Conservation (phyloP, 2,329 filamentous ascomycete genomes). For the Trichoderma sp. region DNA sequence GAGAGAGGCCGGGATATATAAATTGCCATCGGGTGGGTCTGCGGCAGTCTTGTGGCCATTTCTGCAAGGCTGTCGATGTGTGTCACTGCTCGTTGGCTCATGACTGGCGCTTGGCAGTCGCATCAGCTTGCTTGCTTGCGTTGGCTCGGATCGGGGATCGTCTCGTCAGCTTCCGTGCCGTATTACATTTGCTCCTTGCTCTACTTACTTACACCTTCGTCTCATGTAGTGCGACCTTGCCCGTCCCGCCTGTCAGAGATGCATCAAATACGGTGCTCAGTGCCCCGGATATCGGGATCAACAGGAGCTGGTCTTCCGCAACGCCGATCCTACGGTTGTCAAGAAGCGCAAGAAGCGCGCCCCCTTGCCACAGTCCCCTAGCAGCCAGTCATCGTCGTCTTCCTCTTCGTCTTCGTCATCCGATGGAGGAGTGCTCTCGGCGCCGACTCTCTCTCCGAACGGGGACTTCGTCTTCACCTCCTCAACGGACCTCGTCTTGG, state of each 20-base stretch:
- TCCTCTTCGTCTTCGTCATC: constrained; percentile 13
- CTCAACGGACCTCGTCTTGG: background rate
- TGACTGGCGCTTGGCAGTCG: background rate
- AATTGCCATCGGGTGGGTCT: background rate
- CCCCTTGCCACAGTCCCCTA: constrained; percentile 21
- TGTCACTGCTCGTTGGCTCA: background rate
- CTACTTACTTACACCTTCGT: background rate
- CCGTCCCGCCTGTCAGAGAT: constrained; percentile 43
- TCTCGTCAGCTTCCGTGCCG: background rate
- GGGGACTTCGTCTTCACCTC: constrained; percentile 18
- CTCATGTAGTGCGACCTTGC: constrained; percentile 41
- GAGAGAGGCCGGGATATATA: background rate
- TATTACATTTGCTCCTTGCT: background rate
- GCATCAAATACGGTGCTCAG: constrained; percentile 42
- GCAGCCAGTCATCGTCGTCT: constrained; percentile 4
- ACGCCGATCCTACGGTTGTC: constrained; percentile 32
- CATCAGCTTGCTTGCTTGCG: background rate
- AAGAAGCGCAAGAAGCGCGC: constrained; percentile 37
- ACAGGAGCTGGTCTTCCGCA: constrained; percentile 43
- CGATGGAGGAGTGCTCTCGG: constrained; percentile 15
- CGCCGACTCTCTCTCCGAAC: constrained; percentile 4
- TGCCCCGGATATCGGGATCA: constrained; percentile 45
- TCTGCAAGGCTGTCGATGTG: background rate
- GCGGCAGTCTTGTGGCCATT: background rate
- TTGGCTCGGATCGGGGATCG: background rate